Evolutionary conservation across 2,329 filamentous ascomycete genomes (phyloP), one percentile per base, ranked within the genome.

Genomic region (Clonostachys chloroleuca): DNA sequence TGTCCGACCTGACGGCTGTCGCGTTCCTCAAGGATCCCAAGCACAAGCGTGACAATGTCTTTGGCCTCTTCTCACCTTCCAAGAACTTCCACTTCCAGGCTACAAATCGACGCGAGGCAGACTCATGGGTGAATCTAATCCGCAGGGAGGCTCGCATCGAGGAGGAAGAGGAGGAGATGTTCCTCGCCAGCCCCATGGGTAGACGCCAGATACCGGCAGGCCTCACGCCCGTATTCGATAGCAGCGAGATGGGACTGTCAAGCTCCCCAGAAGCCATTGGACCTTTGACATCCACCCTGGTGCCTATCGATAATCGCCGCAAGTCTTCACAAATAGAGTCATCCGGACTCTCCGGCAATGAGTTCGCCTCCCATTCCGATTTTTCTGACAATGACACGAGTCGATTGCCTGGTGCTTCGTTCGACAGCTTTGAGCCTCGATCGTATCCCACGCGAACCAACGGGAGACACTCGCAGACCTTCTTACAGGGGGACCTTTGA

Each of bases 71-170:
- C 68, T 92, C 91, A 0, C 88, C 92, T 0, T 87, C 91, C 14
- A 86, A 87, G 54, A 97, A 96, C 69, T 96, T 87, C 68, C 91
- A 96, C 59, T 83, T 99, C 50, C 87, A 95, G 65, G 91, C 89
- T 1, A 64, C 75, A 34, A 86, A 80, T 5, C 79, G 83, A 44
- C 73, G 81, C 49, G 92, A 96, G 52, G 89, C 89, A 6, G 80
- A 88, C 51, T 84, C 88, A 59, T 99, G 94, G 94, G 88, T 96
- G 16, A 77, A 88, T 24, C 69, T 87, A 45, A 92, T 97, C 58
- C 81, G 91, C 43, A 74, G 74, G 48, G 85, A 94, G 57, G 89
- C 91, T 16, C 83, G 88, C 48, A 89, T 95, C 50, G 90, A 95
- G 54, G 87, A 94, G 59, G 89, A 94, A 44, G 91, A 96, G 57